Evolutionary conservation across 1,284 basidiomycete genomes (phyloP), one percentile per base, ranked within the genome.

Genomic region (Amylostereum chailletii): DNA sequence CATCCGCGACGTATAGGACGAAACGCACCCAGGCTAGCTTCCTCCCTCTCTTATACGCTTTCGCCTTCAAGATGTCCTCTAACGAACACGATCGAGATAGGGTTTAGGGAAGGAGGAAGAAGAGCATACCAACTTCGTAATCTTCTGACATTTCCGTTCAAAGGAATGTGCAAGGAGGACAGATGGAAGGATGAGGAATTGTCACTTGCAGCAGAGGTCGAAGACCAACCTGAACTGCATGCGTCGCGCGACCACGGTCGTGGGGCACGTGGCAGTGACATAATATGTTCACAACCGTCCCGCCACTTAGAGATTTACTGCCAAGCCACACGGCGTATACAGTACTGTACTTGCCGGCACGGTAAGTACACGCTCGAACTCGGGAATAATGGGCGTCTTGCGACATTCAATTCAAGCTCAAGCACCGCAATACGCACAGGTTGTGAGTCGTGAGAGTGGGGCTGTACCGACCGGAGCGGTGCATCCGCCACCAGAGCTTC

Each of bases 61-160:
- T 65, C 34, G 83, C 83, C 51, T 69, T 66, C 8, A 70, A 55
- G 41, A 85, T 69, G 11, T 68, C 70, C 60, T 86, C 82, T 85
- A 57, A n/a, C 37, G 41, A 10, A 33, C 30, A 26, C 5, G 29
- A 39, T 19, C 49, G 34, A 49, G 29, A 50, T 1, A 11, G 30
- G 41, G 11, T 33, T 2, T 8, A 8, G 39, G 41, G 4, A 29
- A 38, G 26, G 7, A 9, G 8, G 9, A 33, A 39, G 42, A 34
- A 40, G 45, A n/a, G 68, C 83, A 63, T 48, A 82, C 83, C 83
- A 52, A 86, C 82, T 77, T 82, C 82, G 62, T 84, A 86, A 58
- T 83, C 77, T 53, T 59, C 57, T 19, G 4, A 10, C 6, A 30
- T 29, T 26, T 46, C 48, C 51, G 43, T 66, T 65, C 57, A 66